These are phyloP conservation scores for Lomentospora prolificans DNA, from an alignment of 2,329 filamentous ascomycete genomes.

Conservation along the genomic window DNA sequence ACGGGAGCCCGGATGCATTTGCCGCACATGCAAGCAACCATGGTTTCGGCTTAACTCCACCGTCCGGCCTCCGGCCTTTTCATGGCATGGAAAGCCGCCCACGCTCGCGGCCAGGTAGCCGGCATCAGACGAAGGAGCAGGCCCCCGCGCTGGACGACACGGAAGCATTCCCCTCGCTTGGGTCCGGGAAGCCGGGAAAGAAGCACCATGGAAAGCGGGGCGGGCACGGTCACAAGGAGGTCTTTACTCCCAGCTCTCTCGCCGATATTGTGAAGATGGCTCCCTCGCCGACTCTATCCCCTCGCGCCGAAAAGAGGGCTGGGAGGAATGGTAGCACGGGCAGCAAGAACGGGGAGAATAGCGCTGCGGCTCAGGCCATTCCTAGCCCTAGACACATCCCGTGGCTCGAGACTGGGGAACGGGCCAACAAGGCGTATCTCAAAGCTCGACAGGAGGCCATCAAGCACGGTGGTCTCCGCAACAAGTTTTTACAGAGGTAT, in stretches of 20 bases:
- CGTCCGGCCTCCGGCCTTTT: constrained; percentile 59
- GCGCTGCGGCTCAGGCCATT: constrained; percentile 72
- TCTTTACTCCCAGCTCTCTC: constrained; percentile 61
- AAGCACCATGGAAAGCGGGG: constrained; percentile 90
- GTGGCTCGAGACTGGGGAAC: constrained; percentile 89
- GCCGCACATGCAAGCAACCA: constrained; percentile 28
- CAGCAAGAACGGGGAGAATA: constrained; percentile 65
- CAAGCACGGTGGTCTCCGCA: constrained; percentile 89
- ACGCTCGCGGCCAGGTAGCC: constrained; percentile 75
- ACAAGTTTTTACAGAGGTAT: constrained; percentile 93
- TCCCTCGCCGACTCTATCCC: constrained; percentile 65
- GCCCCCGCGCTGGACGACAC: constrained; percentile 80
- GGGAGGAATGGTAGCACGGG: constrained; percentile 55
- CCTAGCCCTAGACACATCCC: constrained; percentile 84
- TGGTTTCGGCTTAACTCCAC: constrained; percentile 50
- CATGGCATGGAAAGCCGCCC: constrained; percentile 54
- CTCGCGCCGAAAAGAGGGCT: constrained; percentile 51
- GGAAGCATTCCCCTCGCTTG: constrained; percentile 87
- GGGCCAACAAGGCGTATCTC: constrained; percentile 86
- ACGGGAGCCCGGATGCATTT: constrained; percentile 47
- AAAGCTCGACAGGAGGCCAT: constrained; percentile 94
- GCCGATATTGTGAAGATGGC: constrained; percentile 95
- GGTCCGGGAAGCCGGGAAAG: constrained; percentile 70
- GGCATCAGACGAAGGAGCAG: constrained; percentile 52
- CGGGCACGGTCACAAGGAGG: constrained; percentile 67